phyloP scores from a whole-genome alignment of 23 red algal species.

The Gracilariopsis chorda region DNA sequence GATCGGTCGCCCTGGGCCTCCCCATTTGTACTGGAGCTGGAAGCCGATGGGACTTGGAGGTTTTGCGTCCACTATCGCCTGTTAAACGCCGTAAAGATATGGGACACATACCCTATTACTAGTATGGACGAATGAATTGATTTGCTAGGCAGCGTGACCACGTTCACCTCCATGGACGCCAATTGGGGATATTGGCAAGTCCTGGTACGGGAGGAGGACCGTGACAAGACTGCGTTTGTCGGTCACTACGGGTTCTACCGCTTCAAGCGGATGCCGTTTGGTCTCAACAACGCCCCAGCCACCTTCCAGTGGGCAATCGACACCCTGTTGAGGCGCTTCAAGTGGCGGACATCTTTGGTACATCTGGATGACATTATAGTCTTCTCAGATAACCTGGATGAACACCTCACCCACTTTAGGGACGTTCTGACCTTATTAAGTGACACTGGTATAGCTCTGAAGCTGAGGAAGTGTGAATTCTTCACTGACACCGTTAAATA shows the following conservation, averaged over 20 bases:
- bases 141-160: not conserved
- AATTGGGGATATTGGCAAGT: constrained; percentile 15
- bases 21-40: constrained; percentile 12
- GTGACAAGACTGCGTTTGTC: constrained; percentile 5
- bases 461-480: not conserved
- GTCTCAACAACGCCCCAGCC: constrained; percentile 29
- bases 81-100: not conserved
- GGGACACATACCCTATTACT: constrained; percentile 5
- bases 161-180: constrained; percentile 12
- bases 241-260: constrained; percentile 1
- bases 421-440: not conserved
- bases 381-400: not conserved
- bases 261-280: constrained; percentile 39
- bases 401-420: constrained; percentile 2
- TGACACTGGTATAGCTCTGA: not conserved
- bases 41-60: not conserved
- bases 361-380: constrained; percentile 44
- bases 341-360: not conserved
- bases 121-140: constrained; percentile 47
- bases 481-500: not conserved
- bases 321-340: not conserved
- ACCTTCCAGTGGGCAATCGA: constrained; percentile 39
- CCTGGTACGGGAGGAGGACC: not conserved
- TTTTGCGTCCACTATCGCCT: constrained; percentile 21
- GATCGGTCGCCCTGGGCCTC: constrained; percentile 18